A percentile compares a stretch with the other conserved stretches of the same genome.
Conservation (phyloP, 2,329 filamentous ascomycete genomes). For the Aspergillus oerlinghausenensis region DNA sequence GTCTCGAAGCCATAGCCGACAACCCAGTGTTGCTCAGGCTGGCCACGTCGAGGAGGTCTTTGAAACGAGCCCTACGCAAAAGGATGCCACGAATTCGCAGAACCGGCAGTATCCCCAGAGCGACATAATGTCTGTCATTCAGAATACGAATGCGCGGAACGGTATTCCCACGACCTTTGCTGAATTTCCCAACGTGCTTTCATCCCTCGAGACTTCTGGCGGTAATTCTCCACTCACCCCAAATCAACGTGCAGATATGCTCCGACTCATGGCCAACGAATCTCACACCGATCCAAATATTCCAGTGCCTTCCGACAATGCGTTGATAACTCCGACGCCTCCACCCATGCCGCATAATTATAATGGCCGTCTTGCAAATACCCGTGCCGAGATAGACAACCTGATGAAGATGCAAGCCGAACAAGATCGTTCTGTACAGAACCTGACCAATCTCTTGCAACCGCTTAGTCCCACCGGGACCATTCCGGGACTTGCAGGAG, state of each 20-base stretch:
- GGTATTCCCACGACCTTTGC: conserved; percentile 33
- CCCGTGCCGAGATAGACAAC: conserved; percentile 70
- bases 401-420: conserved; percentile 74
- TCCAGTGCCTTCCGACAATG: conserved; percentile 47
- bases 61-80: conserved; percentile 34
- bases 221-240: conserved; percentile 42
- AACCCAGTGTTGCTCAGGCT: conserved; percentile 26
- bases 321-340: conserved; percentile 52
- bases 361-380: conserved; percentile 53
- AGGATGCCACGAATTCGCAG: conserved; percentile 15
- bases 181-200: conserved; percentile 44
- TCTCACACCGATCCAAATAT: conserved; percentile 40
- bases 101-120: conserved; percentile 30
- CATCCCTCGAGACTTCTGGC: conserved; percentile 40
- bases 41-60: conserved; percentile 44
- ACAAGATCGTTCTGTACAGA: conserved; percentile 71
- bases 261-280: conserved; percentile 45
- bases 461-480: conserved; percentile 75
- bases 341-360: conserved; percentile 51
- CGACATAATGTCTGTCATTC: conserved; percentile 48
- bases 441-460: conserved; percentile 68
- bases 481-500: conserved; percentile 62
- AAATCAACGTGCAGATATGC: conserved; percentile 45
- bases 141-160: conserved; percentile 43
- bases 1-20: conserved; percentile 25